These are phyloP conservation scores for Wickerhamiella sergipiensis DNA, from an alignment of 805 yeast genomes.

Conservation along the genomic window DNA sequence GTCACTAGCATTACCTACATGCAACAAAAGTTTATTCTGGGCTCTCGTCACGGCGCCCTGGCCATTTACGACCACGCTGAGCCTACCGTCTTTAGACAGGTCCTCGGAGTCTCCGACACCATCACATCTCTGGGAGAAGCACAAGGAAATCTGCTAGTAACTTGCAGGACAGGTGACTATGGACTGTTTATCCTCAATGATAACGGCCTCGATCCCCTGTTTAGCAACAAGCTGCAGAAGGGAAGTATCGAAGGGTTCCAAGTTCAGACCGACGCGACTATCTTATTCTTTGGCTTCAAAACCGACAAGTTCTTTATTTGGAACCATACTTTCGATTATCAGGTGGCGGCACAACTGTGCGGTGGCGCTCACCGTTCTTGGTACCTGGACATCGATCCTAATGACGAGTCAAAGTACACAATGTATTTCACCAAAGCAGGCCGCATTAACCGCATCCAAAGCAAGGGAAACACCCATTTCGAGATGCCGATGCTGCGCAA, in stretches of 20 bases:
- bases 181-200: slow-evolving; percentile 9
- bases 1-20: slow-evolving; percentile 40
- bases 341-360: slow-evolving; percentile 55
- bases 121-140: slow-evolving; percentile 15
- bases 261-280: slow-evolving; percentile 27
- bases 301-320: slow-evolving; percentile 66
- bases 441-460: background rate
- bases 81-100: background rate
- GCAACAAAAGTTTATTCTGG: slow-evolving; percentile 37
- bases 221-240: slow-evolving; percentile 47
- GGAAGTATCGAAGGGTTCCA: slow-evolving; percentile 72
- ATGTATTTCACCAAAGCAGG: slow-evolving; percentile 38
- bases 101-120: slow-evolving; percentile 14
- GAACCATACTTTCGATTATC: slow-evolving; percentile 67
- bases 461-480: slow-evolving; percentile 12
- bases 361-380: slow-evolving; percentile 90
- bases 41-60: slow-evolving; percentile 59
- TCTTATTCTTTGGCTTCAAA: slow-evolving; percentile 67
- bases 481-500: slow-evolving; percentile 25
- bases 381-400: slow-evolving; percentile 31
- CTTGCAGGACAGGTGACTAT: slow-evolving; percentile 19
- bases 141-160: slow-evolving; percentile 4
- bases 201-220: slow-evolving; percentile 2
- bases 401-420: slow-evolving; percentile 31
- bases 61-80: slow-evolving; percentile 30